Evolutionary conservation across 2,329 filamentous ascomycete genomes (phyloP).

Genomic region (Orbilia brochopaga): DNA sequence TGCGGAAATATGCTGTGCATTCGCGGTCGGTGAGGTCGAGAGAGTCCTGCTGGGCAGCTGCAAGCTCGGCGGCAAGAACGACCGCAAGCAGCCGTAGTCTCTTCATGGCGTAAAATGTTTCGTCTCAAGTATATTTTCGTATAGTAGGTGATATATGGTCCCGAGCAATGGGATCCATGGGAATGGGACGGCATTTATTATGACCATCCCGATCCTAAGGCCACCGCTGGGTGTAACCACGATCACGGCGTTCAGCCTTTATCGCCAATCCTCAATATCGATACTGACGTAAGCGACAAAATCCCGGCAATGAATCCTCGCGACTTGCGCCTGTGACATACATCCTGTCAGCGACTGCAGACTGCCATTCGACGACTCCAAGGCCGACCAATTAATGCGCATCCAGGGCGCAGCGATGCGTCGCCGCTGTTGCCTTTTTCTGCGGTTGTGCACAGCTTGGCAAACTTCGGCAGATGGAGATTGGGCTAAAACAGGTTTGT

Average conservation of each 20-base stretch:
- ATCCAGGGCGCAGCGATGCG: background rate
- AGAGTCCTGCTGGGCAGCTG: constrained; percentile 17
- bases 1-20: constrained; percentile 30
- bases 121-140: too few relatives aligned
- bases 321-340: too few relatives aligned
- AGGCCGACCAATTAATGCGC: background rate
- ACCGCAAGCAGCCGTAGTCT: background rate
- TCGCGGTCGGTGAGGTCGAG: constrained; percentile 23
- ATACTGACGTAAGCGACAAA: too few relatives aligned
- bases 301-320: too few relatives aligned
- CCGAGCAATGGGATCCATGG: too few relatives aligned
- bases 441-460: background rate
- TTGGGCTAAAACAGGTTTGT: background rate
- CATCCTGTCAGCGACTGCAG: background rate
- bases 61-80: background rate
- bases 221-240: too few relatives aligned
- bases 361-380: background rate
- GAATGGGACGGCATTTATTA: too few relatives aligned
- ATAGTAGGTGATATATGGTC: too few relatives aligned
- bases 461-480: background rate
- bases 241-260: too few relatives aligned
- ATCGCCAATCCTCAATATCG: too few relatives aligned
- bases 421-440: constrained; percentile 1
- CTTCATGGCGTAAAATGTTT: constrained; percentile 11
- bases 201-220: too few relatives aligned